These are phyloP conservation scores for Bassia scoparia DNA, from an alignment of 148 eudicot genomes.

Conservation along the genomic window DNA sequence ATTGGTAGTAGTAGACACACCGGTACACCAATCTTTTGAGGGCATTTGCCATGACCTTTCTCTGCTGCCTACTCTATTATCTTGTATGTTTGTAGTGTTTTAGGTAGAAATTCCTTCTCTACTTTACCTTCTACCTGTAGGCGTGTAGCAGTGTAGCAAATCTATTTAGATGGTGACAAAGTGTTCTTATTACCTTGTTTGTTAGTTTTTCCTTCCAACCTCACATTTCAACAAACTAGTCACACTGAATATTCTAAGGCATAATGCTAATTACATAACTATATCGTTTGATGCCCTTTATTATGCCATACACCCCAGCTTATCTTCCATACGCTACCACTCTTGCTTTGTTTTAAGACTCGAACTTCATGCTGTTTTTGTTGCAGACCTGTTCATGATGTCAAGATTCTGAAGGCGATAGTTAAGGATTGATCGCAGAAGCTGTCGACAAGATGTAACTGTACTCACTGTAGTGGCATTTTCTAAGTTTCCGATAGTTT, in stretches of 20 bases:
- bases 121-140: neutral
- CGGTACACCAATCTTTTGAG: neutral
- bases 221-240: neutral
- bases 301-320: neutral
- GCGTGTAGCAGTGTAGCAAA: neutral
- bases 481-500: neutral
- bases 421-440: conserved; percentile 56
- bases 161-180: neutral
- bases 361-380: conserved; percentile 5
- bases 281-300: neutral
- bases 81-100: neutral
- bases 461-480: neutral
- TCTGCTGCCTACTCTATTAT: neutral
- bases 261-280: too few species aligned
- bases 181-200: neutral
- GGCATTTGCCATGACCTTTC: neutral
- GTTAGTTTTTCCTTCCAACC: neutral
- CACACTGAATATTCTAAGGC: neutral
- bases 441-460: neutral
- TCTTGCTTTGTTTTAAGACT: neutral
- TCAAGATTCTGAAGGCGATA: conserved; percentile 62
- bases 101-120: neutral
- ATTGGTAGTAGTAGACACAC: neutral
- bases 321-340: neutral
- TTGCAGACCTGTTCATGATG: conserved; percentile 73